A percentile compares a stretch with the other conserved stretches of the same genome.
Evolutionary conservation across 1,139 yeast genomes (phyloP).

Genomic region (Hansenula anomala): DNA sequence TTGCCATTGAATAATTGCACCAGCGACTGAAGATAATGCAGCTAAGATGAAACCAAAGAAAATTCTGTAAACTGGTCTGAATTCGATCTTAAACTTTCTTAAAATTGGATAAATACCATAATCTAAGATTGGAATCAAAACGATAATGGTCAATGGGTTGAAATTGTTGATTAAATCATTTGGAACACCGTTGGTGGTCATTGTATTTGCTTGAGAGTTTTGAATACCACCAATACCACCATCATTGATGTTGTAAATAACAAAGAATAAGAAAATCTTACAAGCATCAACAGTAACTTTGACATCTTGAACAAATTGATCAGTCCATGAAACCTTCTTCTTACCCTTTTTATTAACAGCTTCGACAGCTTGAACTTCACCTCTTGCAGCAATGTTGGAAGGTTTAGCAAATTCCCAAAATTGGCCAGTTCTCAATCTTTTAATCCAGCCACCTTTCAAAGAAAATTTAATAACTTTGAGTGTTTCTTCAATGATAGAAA

Average conservation of each 20-base stretch:
- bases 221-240: slow-evolving; percentile 57
- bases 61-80: slow-evolving; percentile 68
- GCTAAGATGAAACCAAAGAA: slow-evolving; percentile 69
- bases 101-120: slow-evolving; percentile 49
- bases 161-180: slow-evolving; percentile 63
- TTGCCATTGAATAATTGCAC: slow-evolving; percentile 70
- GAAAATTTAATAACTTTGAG: slow-evolving; percentile 35
- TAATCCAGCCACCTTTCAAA: slow-evolving; percentile 34
- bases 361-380: slow-evolving; percentile 13
- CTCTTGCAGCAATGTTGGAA: slow-evolving; percentile 26
- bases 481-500: slow-evolving; percentile 41
- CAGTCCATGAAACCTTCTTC: slow-evolving; percentile 27
- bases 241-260: slow-evolving; percentile 56
- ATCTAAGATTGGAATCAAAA: slow-evolving; percentile 58
- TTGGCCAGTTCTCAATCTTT: slow-evolving; percentile 27
- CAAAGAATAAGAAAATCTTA: slow-evolving; percentile 54
- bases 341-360: slow-evolving; percentile 27
- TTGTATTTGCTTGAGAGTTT: slow-evolving; percentile 59
- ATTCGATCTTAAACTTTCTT: slow-evolving; percentile 47
- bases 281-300: slow-evolving; percentile 52
- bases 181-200: slow-evolving; percentile 60
- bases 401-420: slow-evolving; percentile 55
- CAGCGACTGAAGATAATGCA: slow-evolving; percentile 64
- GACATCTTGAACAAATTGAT: slow-evolving; percentile 55
- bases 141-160: slow-evolving; percentile 58